These are phyloP conservation scores for Tolypocladium paradoxum DNA, from an alignment of 2,329 filamentous ascomycete genomes.

Conservation along the genomic window DNA sequence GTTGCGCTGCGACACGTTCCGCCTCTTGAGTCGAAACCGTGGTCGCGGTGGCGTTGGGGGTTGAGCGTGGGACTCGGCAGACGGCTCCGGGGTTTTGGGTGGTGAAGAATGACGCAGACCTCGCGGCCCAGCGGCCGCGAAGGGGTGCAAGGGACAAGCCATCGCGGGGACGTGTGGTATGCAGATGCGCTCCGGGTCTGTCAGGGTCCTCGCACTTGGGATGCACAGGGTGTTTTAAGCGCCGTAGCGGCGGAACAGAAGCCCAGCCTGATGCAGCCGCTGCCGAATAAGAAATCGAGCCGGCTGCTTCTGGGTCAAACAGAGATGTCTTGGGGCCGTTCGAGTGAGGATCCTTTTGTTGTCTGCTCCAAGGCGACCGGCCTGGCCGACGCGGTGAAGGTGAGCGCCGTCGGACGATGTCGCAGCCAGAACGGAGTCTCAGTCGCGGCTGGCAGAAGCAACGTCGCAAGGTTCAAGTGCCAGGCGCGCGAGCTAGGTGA, in stretches of 20 bases:
- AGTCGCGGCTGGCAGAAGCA: slow-evolving; percentile 1
- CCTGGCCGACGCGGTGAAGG: background rate
- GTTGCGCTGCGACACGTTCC: slow-evolving; percentile 38
- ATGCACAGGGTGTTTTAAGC: slow-evolving; percentile 7
- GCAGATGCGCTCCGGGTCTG: slow-evolving; percentile 5
- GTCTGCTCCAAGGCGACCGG: background rate
- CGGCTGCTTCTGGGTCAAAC: background rate
- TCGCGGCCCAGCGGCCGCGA: slow-evolving; percentile 32
- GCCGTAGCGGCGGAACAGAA: background rate
- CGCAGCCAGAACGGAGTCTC: slow-evolving; percentile 3
- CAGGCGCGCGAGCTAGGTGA: background rate
- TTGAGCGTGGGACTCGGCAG: slow-evolving; percentile 20
- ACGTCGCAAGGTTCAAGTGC: background rate
- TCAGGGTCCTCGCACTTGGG: slow-evolving; percentile 3
- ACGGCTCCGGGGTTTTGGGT: slow-evolving; percentile 44
- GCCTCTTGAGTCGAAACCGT: slow-evolving; percentile 44
- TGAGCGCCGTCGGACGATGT: background rate
- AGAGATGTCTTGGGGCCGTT: background rate
- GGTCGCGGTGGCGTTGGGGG: slow-evolving; percentile 41
- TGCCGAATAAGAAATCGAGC: background rate
- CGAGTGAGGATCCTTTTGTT: background rate
- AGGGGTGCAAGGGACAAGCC: slow-evolving; percentile 37
- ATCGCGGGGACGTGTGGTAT: slow-evolving; percentile 11
- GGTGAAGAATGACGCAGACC: slow-evolving; percentile 28
- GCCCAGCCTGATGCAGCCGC: background rate